Percentiles rank a stretch among this genome's conserved stretches.
Evolutionary conservation across 1,139 yeast genomes (phyloP).

Genomic region (Protomyces inouyei): DNA sequence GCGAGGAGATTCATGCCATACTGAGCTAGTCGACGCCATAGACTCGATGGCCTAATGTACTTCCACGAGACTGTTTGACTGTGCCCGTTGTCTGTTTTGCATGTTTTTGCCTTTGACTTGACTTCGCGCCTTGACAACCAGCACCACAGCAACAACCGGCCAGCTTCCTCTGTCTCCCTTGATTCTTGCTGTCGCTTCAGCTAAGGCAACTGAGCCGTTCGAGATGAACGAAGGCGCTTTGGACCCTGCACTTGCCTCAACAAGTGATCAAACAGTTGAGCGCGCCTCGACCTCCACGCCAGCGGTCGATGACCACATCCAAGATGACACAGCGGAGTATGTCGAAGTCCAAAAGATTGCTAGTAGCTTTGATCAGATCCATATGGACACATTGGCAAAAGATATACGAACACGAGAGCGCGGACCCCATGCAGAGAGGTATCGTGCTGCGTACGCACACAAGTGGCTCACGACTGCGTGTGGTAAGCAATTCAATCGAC

Average conservation of each 20-base stretch:
- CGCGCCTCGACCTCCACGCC: neutral
- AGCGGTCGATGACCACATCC: neutral
- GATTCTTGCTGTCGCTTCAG: neutral
- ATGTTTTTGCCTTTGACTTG: neutral
- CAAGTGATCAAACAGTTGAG: neutral
- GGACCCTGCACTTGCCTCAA: neutral
- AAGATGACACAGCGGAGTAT: conserved; percentile 6
- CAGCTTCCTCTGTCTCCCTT: neutral
- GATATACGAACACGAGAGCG: conserved; percentile 2
- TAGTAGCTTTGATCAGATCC: neutral
- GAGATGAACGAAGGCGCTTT: neutral
- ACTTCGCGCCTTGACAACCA: neutral
- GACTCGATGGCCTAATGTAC: too few species aligned
- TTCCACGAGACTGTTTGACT: too few species aligned
- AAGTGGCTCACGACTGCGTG: conserved; percentile 21
- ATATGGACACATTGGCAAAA: conserved; percentile 4
- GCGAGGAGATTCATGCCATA: conserved; percentile 27
- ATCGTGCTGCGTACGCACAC: conserved; percentile 8
- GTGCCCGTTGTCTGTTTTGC: neutral
- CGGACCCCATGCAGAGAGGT: conserved; percentile 9
- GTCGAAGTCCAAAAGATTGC: conserved; percentile 9
- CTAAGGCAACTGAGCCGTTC: neutral
- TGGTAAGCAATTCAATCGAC: neutral
- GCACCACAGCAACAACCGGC: neutral
- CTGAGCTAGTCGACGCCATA: neutral